These are phyloP conservation scores for Apiospora rasikravindrae DNA, from an alignment of 2,329 filamentous ascomycete genomes.

Conservation along the genomic window DNA sequence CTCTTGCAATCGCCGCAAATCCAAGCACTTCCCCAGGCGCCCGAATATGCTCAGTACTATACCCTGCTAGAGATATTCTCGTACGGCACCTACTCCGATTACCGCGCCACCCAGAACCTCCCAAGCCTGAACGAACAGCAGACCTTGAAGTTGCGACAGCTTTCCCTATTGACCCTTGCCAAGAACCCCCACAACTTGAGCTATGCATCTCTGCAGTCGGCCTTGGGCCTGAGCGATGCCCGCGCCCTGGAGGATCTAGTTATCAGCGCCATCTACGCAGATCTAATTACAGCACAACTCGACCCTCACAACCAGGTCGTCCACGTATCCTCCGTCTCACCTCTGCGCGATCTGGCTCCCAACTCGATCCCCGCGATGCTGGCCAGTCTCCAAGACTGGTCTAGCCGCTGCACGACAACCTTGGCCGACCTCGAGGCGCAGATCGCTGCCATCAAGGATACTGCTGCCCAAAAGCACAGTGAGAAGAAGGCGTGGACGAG, in stretches of 20 bases:
- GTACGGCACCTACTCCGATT: slow-evolving; percentile 86
- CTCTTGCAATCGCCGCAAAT: slow-evolving; percentile 84
- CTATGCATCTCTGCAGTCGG: slow-evolving; percentile 71
- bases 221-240: slow-evolving; percentile 69
- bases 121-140: slow-evolving; percentile 77
- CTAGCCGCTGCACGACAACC: slow-evolving; percentile 75
- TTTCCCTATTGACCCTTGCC: slow-evolving; percentile 84
- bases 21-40: slow-evolving; percentile 67
- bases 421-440: slow-evolving; percentile 78
- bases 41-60: slow-evolving; percentile 68
- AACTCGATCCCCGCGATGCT: slow-evolving; percentile 73
- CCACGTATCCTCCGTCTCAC: slow-evolving; percentile 78
- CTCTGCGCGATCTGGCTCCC: slow-evolving; percentile 84
- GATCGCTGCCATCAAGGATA: slow-evolving; percentile 67
- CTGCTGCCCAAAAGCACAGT: slow-evolving; percentile 58
- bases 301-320: slow-evolving; percentile 79
- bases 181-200: slow-evolving; percentile 70
- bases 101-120: slow-evolving; percentile 60
- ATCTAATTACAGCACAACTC: slow-evolving; percentile 80
- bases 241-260: slow-evolving; percentile 84
- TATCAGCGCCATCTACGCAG: slow-evolving; percentile 85
- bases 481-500: slow-evolving; percentile 54
- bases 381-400: slow-evolving; percentile 74
- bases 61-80: slow-evolving; percentile 86
- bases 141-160: slow-evolving; percentile 83